Evolutionary conservation across 352 stramenopile species (phyloP), one percentile per base, ranked within the genome.

Genomic region (Phytophthora pluvialis): DNA sequence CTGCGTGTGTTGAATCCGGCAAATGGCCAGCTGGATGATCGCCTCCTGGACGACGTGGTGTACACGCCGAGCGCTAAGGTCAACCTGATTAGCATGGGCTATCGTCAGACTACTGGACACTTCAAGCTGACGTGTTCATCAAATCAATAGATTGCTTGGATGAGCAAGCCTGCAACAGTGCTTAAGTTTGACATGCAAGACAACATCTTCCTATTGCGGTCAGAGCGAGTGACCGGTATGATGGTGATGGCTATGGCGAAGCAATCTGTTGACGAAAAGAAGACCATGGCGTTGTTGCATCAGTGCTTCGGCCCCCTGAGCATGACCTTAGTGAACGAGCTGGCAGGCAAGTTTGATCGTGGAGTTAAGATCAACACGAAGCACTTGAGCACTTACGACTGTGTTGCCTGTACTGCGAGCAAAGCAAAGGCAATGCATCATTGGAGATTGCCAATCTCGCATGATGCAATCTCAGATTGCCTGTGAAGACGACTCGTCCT

Each of bases 361-460:
- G 55, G 44, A 26, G 29, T 56, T 21, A 56, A 53, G 21, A 1
- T 63, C 28, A 63, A 49, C 29, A 25, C 44, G 3, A 54, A 47
- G 18, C 8, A 18, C 51, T 36, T 54, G 31, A 46, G 12, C 18
- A 28, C 10, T 12, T 61, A 63, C 10, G 42, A 55, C n/a, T 55
- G 55, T 39, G 42, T 55, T 39, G 33, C 55, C 4, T 53, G 42
- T 12, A 63, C 31, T 29, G 3, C 45, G 4, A 36, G 43, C 28
- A 57, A 57, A 6, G 36, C 13, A 3, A 57, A 47, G 12, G 5
- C n/a, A 1, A 55, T 55, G 21, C 32, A 55, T 15, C 31, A 63
- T 21, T 18, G 10, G 44, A n/a, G n/a, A n/a, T n/a, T n/a, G n/a
- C n/a, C n/a, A n/a, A n/a, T n/a, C n/a, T n/a, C n/a, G n/a, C n/a